These are phyloP conservation scores for Malassezia equina DNA, from an alignment of 1,284 basidiomycete species.

Conservation along the genomic window DNA sequence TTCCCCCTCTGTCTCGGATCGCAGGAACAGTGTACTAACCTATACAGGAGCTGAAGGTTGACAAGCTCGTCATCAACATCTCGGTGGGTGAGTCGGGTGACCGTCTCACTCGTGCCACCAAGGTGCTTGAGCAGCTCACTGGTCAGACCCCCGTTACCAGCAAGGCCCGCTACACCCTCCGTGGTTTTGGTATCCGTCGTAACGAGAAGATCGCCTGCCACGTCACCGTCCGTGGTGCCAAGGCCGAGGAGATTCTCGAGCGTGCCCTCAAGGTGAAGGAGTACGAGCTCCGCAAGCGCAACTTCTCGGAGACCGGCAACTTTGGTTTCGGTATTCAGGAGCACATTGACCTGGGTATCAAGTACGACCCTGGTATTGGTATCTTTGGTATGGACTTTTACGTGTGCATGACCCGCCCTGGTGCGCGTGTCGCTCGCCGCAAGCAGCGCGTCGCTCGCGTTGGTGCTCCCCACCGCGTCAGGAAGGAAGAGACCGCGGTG, in stretches of 20 bases:
- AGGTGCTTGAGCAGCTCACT: conserved; percentile 98
- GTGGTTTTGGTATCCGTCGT: conserved; percentile 96
- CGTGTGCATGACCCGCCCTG: conserved; percentile 76
- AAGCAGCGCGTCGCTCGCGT: conserved; percentile 79
- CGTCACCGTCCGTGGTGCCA: conserved; percentile 97
- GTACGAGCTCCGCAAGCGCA: conserved; percentile 79
- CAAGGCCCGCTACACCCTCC: conserved; percentile 99
- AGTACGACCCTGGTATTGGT: conserved; percentile 45
- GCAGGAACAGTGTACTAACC: conserved; percentile 1
- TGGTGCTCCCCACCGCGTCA: conserved; percentile 67
- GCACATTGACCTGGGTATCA: conserved; percentile 96
- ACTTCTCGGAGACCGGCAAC: conserved; percentile 63
- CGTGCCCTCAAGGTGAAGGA: conserved; percentile 99
- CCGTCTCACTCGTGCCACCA: conserved; percentile 95
- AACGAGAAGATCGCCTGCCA: conserved; percentile 99
- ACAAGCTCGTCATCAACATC: conserved; percentile 99
- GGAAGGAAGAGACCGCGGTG: conserved; percentile 60
- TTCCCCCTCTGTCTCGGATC: not conserved
- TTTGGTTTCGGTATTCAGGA: conserved; percentile 47
- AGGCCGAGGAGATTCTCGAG: conserved; percentile 97
- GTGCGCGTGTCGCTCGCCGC: conserved; percentile 79
- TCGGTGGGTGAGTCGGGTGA: conserved; percentile 99
- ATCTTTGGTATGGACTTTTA: conserved; percentile 49
- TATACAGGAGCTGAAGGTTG: conserved; percentile 74
- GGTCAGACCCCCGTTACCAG: conserved; percentile 98